A percentile compares a stretch with the other conserved stretches of the same genome.
These are phyloP conservation scores for Sclerotinia borealis DNA, from an alignment of 2,329 filamentous ascomycete species.

Conservation along the genomic window DNA sequence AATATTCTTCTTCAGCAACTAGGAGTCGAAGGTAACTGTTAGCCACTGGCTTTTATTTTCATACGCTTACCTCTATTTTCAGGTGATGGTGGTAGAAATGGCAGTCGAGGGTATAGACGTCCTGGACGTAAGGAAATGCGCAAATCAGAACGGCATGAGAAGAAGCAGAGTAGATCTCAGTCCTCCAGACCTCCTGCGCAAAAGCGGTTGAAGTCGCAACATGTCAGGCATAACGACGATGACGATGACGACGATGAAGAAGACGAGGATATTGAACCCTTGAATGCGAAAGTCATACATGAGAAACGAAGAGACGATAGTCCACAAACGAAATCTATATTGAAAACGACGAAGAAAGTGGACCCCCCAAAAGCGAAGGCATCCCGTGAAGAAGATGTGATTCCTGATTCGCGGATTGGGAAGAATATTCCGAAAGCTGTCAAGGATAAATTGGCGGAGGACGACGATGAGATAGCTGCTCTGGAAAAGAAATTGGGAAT, in stretches of 20 bases:
- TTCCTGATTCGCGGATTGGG: conserved; percentile 3
- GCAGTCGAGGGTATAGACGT: conserved; percentile 21
- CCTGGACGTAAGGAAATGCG: conserved; percentile 31
- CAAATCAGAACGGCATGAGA: conserved; percentile 30
- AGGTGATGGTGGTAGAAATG: conserved; percentile 10
- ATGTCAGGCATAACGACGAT: conserved; percentile 1
- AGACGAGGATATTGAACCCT: conserved; percentile 6
- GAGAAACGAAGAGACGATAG: conserved; percentile 2
- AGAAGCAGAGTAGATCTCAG: conserved; percentile 21
- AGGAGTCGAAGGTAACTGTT: conserved; percentile 31
- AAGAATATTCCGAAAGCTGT: conserved; percentile 33
- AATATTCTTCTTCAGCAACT: conserved; percentile 41
- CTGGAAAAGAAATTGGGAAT: conserved; percentile 85
- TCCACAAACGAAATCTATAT: conserved; percentile 28
- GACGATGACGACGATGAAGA: conserved; percentile 1
- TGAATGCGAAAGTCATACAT: not conserved
- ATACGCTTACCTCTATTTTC: conserved; percentile 4
- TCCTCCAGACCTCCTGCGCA: conserved; percentile 24
- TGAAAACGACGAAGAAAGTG: conserved; percentile 25
- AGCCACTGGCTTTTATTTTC: not conserved
- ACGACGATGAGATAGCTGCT: conserved; percentile 82
- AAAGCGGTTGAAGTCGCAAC: conserved; percentile 26
- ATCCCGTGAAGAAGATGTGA: not conserved
- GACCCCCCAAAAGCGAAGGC: conserved; percentile 9
- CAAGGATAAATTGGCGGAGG: conserved; percentile 64